A percentile compares a stretch with the other conserved stretches of the same genome.
These are phyloP conservation scores for Penicillium angulare DNA, from an alignment of 495 filamentous ascomycete species.

Conservation along the genomic window DNA sequence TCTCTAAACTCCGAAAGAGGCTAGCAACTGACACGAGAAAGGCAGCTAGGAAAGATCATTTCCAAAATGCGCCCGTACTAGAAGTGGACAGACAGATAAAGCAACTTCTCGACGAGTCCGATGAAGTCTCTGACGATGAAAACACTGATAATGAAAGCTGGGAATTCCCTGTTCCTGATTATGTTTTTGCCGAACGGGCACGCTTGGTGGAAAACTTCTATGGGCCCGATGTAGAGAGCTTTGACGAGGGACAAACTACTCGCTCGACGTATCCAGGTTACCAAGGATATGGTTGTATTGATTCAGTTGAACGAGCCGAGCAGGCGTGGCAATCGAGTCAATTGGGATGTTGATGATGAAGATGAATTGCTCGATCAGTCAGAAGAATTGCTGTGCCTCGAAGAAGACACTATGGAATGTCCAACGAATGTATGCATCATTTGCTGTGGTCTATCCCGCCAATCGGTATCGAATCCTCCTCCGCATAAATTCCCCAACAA, in stretches of 20 bases:
- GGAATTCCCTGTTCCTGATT: constrained; percentile 19
- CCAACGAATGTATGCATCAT: constrained; percentile 31
- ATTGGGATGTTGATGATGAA: constrained; percentile 18
- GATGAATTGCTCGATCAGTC: constrained; percentile 8
- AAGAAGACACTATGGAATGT: constrained; percentile 14
- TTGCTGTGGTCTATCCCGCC: constrained; percentile 25
- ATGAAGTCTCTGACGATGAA: constrained; percentile 15
- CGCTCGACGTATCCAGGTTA: constrained; percentile 27
- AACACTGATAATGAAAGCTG: constrained; percentile 17
- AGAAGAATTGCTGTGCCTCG: constrained; percentile 9
- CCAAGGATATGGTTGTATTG: constrained; percentile 27
- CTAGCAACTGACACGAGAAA: constrained; percentile 21
- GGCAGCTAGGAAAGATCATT: constrained; percentile 32
- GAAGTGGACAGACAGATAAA: constrained; percentile 30
- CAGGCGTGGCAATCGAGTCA: constrained; percentile 22
- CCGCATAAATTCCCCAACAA: constrained; percentile 29
- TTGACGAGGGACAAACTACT: constrained; percentile 26
- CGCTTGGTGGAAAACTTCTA: constrained; percentile 30
- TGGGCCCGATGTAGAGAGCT: constrained; percentile 24
- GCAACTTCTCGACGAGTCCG: constrained; percentile 19
- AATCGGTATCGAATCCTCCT: constrained; percentile 26
- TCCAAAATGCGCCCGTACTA: constrained; percentile 21
- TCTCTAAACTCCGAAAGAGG: constrained; percentile 22
- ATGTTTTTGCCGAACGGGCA: constrained; percentile 26
- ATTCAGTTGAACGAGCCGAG: constrained; percentile 20